Evolutionary conservation across 108 stramenopile genomes (phyloP).

Genomic region (Fragilaria crotonensis): DNA sequence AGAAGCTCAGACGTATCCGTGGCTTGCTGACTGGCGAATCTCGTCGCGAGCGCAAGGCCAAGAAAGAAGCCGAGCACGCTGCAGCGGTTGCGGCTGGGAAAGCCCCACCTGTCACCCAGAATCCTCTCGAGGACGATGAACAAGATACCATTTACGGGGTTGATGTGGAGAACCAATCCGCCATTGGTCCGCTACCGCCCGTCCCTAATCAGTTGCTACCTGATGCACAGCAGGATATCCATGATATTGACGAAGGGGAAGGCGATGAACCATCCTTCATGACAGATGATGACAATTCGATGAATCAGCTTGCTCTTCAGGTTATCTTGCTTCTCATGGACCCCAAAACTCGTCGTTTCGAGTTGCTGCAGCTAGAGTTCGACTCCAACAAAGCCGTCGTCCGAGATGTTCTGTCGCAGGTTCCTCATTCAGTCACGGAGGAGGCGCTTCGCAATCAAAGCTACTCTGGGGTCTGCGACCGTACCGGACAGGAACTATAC

Average conservation of each 20-base stretch:
- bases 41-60: conserved; percentile 1
- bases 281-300: not conserved
- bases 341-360: conserved; percentile 64
- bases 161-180: not conserved
- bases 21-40: conserved; percentile 1
- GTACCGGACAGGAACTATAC: conserved; percentile 30
- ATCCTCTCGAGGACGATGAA: not conserved
- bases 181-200: not conserved
- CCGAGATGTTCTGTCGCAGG: conserved; percentile 55
- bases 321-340: conserved; percentile 77
- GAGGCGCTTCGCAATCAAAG: conserved; percentile 31
- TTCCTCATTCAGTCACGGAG: conserved; percentile 62
- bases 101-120: not conserved
- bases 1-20: not conserved
- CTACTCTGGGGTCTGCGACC: conserved; percentile 43
- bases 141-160: conserved; percentile 1
- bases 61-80: not conserved
- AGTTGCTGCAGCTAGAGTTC: conserved; percentile 82
- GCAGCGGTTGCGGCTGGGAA: not conserved
- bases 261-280: not conserved
- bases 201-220: not conserved
- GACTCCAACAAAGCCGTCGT: conserved; percentile 60
- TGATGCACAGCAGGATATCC: not conserved
- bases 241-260: not conserved
- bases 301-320: conserved; percentile 25